phyloP scores from a whole-genome alignment of 129 eudicot species.

The Heracleum sosnowskyi region DNA sequence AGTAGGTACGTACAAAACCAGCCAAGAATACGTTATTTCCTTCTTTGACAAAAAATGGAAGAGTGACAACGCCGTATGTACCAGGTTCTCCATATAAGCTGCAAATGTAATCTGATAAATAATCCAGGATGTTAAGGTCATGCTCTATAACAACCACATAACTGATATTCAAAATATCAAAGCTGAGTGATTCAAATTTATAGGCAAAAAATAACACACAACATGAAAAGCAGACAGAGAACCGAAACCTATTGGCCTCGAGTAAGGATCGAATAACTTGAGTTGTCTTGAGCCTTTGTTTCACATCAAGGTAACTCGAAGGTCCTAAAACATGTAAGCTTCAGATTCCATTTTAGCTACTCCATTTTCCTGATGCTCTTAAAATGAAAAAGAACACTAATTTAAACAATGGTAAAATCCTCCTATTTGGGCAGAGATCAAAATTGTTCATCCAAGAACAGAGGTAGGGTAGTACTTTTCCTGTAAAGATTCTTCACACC shows the following conservation, averaged over 20 bases:
- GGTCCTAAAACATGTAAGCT: constrained; percentile 78
- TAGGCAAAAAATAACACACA: neutral
- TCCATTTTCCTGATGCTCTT: too few species aligned
- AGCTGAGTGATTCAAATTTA: neutral
- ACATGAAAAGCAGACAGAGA: neutral
- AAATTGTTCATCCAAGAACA: too few species aligned
- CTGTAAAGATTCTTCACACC: too few species aligned
- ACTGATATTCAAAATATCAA: constrained; percentile 21
- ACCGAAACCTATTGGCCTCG: constrained; percentile 35
- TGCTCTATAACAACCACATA: constrained; percentile 67
- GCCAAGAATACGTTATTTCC: too few species aligned
- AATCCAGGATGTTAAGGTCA: constrained; percentile 61
- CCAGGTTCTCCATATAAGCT: constrained; percentile 63
- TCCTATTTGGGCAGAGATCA: too few species aligned
- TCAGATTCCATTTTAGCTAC: constrained; percentile 67
- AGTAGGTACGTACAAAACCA: too few species aligned
- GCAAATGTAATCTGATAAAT: constrained; percentile 61
- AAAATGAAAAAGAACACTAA: too few species aligned
- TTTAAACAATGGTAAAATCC: too few species aligned
- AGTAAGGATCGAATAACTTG: constrained; percentile 55
- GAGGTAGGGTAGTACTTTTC: too few species aligned
- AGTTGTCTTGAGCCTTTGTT: constrained; percentile 69
- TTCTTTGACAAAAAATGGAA: too few species aligned
- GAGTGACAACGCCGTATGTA: constrained; percentile 64
- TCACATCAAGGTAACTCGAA: constrained; percentile 69